Evolutionary conservation across 2,329 filamentous ascomycete species (phyloP).

Genomic region (Penicillium sp.): DNA sequence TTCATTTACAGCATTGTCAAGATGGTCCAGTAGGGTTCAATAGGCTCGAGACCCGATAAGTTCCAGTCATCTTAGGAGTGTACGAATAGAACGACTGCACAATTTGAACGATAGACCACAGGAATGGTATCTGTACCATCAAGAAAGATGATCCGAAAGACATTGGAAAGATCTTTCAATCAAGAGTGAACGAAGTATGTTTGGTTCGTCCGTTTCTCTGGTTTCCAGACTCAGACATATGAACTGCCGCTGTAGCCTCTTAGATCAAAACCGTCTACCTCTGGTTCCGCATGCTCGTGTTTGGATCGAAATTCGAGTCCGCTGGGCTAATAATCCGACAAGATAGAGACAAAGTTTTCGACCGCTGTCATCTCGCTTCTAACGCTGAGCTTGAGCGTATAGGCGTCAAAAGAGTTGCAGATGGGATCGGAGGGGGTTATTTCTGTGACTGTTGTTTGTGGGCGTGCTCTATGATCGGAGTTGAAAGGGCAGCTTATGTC

Average conservation of each 20-base stretch:
- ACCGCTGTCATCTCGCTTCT: neutral
- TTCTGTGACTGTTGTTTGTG: constrained; percentile 74
- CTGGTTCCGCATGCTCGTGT: constrained; percentile 1
- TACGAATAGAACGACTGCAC: too few relatives aligned
- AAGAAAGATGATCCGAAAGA: too few relatives aligned
- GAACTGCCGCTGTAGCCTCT: neutral
- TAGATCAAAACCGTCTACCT: constrained; percentile 40
- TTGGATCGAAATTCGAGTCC: constrained; percentile 4
- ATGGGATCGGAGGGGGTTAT: constrained; percentile 27
- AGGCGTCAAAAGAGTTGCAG: neutral
- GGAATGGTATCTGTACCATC: too few relatives aligned
- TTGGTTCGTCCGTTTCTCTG: too few relatives aligned
- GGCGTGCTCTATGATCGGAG: constrained; percentile 58
- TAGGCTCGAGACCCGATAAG: too few relatives aligned
- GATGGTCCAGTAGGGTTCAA: too few relatives aligned
- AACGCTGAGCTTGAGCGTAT: neutral
- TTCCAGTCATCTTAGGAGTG: too few relatives aligned
- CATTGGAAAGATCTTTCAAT: too few relatives aligned
- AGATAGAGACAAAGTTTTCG: neutral
- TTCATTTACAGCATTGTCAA: too few relatives aligned
- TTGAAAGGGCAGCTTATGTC: constrained; percentile 62
- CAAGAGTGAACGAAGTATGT: too few relatives aligned
- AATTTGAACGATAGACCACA: too few relatives aligned
- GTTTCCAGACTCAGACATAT: too few relatives aligned
- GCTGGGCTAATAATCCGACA: neutral